Conservation (phyloP, 345 rosid genomes). For the Populus alba region DNA sequence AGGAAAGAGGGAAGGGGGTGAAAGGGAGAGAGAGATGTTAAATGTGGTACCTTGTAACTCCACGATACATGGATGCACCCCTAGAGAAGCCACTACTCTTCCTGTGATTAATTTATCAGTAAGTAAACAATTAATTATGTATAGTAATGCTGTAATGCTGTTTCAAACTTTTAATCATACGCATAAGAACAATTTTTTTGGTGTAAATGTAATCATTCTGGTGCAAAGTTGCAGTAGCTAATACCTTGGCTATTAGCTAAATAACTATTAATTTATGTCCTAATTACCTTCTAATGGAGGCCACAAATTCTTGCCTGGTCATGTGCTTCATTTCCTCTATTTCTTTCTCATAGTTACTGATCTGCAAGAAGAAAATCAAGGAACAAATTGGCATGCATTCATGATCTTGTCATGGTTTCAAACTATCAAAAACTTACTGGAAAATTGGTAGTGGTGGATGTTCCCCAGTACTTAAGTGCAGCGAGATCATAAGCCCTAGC, state of each 20-base stretch:
- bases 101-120: conserved; percentile 35
- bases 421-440: conserved; percentile 44
- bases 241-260: background rate
- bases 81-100: conserved; percentile 99
- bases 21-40: background rate
- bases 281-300: conserved; percentile 79
- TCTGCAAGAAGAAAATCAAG: conserved; percentile 38
- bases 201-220: background rate
- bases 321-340: conserved; percentile 96
- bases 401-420: background rate
- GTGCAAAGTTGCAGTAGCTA: background rate
- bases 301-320: conserved; percentile 99
- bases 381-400: background rate
- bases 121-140: background rate
- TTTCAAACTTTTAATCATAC: background rate
- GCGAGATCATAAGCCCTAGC: conserved; percentile 96
- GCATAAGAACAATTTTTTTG: background rate
- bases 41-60: conserved; percentile 73
- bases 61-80: conserved; percentile 99
- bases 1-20: background rate
- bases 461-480: conserved; percentile 97
- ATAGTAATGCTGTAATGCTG: no score
- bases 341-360: conserved; percentile 92
- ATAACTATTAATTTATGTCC: background rate
- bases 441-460: conserved; percentile 93